Evolutionary conservation across 805 yeast genomes (phyloP).

Genomic region (Saturnispora sanitii): DNA sequence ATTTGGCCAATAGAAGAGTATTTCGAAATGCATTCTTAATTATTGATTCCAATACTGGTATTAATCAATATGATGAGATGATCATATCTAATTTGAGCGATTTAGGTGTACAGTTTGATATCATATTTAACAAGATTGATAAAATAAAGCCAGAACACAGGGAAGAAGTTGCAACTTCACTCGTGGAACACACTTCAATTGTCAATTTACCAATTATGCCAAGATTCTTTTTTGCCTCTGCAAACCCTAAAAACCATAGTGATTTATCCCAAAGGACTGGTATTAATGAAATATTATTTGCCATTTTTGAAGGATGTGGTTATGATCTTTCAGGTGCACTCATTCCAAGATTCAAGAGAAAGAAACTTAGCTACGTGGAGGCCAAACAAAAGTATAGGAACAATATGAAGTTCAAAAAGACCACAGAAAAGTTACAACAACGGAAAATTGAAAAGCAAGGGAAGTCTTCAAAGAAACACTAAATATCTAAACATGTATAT

Average conservation of each 20-base stretch:
- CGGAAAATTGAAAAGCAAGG: neutral
- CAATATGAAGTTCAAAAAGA: conserved; percentile 8
- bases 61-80: conserved; percentile 44
- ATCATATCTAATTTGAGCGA: conserved; percentile 41
- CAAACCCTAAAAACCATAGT: conserved; percentile 25
- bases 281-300: conserved; percentile 39
- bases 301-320: conserved; percentile 47
- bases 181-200: conserved; percentile 29
- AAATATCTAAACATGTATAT: too few relatives aligned
- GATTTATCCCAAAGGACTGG: conserved; percentile 35
- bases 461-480: too few relatives aligned
- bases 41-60: conserved; percentile 50
- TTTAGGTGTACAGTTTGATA: conserved; percentile 58
- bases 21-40: conserved; percentile 53
- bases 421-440: neutral
- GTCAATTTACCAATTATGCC: conserved; percentile 35
- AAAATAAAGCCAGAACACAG: conserved; percentile 29
- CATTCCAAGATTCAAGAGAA: conserved; percentile 11
- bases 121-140: conserved; percentile 74
- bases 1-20: conserved; percentile 43
- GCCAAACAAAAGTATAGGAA: conserved; percentile 13
- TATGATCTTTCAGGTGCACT: conserved; percentile 13
- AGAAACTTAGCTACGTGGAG: conserved; percentile 10
- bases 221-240: conserved; percentile 40
- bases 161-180: conserved; percentile 30